A percentile compares a stretch with the other conserved stretches of the same genome.
These are phyloP conservation scores for Scenedesmus sp. DNA, from an alignment of 163 green algal species.

Conservation along the genomic window DNA sequence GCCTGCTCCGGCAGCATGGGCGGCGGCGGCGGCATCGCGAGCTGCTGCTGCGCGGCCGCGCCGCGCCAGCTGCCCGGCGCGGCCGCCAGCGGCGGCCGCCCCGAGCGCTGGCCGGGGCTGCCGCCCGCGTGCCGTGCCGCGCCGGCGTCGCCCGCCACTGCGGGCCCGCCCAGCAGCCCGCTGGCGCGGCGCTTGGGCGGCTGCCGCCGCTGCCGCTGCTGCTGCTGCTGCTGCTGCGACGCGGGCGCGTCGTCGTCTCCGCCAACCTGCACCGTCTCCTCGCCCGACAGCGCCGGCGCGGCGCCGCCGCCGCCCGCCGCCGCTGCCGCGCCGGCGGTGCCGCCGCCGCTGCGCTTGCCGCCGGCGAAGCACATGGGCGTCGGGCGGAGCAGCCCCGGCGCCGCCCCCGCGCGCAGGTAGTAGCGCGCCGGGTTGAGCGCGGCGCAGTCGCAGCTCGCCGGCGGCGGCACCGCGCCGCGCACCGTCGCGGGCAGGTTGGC, in stretches of 20 bases:
- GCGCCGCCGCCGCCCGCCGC: neutral
- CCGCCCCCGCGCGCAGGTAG: neutral
- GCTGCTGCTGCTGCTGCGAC: conserved; percentile 15
- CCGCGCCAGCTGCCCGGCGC: neutral
- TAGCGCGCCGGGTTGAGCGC: conserved; percentile 7
- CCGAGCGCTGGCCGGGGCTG: no score
- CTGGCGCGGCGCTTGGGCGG: neutral
- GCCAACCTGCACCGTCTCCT: conserved; percentile 16
- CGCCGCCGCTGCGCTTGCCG: neutral
- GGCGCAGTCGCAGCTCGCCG: neutral
- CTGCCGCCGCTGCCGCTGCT: neutral
- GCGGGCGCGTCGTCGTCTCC: no score
- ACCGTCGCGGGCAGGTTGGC: conserved; percentile 16
- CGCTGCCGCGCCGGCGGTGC: conserved; percentile 7
- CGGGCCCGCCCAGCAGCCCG: neutral
- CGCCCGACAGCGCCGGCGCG: neutral
- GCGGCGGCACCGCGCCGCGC: conserved; percentile 11
- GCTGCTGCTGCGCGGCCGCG: neutral
- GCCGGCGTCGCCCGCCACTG: neutral
- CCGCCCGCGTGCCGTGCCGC: no score
- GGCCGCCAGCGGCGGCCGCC: conserved; percentile 1
- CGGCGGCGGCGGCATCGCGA: conserved; percentile 24
- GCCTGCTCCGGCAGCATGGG: conserved; percentile 21
- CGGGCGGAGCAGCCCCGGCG: conserved; percentile 14
- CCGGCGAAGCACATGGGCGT: conserved; percentile 4